Percentiles rank a stretch among this genome's conserved stretches.
Evolutionary conservation across 805 yeast species (phyloP).

Genomic region (Ogataea allantospora): DNA sequence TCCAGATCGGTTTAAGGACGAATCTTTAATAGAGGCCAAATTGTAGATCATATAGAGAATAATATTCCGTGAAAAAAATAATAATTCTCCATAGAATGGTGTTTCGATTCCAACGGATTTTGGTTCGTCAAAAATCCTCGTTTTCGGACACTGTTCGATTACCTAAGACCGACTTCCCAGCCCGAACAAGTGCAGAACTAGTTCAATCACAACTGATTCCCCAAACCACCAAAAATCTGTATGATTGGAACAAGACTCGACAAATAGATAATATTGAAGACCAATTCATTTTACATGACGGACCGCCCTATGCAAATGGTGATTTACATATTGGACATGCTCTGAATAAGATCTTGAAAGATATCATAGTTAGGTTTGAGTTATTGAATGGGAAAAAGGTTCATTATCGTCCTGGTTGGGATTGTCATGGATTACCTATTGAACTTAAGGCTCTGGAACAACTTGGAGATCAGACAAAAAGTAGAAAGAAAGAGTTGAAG

Average conservation of each 20-base stretch:
- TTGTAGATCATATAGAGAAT: constrained; percentile 14
- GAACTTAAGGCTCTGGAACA: constrained; percentile 76
- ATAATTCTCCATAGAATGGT: neutral
- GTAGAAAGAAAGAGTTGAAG: constrained; percentile 30
- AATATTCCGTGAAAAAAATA: neutral
- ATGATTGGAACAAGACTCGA: constrained; percentile 55
- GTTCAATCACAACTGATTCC: constrained; percentile 46
- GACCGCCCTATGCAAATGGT: constrained; percentile 99
- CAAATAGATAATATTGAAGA: constrained; percentile 33
- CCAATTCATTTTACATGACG: constrained; percentile 80
- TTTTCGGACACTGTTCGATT: constrained; percentile 35
- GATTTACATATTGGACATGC: constrained; percentile 92
- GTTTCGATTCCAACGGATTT: constrained; percentile 1
- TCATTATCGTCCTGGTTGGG: constrained; percentile 93
- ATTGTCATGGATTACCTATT: constrained; percentile 97
- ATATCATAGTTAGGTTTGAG: constrained; percentile 73
- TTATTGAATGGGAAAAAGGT: constrained; percentile 58
- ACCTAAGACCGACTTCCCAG: constrained; percentile 70
- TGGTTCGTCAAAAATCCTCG: constrained; percentile 8
- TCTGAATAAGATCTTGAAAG: constrained; percentile 84
- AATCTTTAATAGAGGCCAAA: constrained; percentile 20
- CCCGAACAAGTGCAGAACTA: constrained; percentile 49
- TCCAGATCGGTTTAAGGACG: constrained; percentile 25
- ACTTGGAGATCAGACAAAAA: constrained; percentile 33
- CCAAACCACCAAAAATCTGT: constrained; percentile 56